Base-by-base conservation (phyloP, 768 basidiomycete species). In the Suillus ampliporus region DNA sequence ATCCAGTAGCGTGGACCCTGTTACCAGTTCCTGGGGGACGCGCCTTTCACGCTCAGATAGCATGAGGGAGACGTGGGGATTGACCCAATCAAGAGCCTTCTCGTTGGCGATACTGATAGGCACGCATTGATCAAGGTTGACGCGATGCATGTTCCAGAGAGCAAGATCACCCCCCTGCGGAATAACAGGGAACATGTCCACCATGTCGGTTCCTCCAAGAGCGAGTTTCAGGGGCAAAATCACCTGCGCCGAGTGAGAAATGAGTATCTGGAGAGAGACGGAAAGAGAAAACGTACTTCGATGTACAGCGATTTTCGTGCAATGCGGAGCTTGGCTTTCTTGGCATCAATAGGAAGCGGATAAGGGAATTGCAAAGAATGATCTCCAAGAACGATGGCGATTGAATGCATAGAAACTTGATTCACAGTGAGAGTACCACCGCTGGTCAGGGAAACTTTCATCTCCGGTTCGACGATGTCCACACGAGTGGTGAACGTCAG, bases 291-390 rank as follows among this genome's bases (percentile, higher is more conserved):
- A 64, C 71, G 3, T 23, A 76, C 77, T 69, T 76, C 79, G 7
- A 87, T 72, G 61, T 84, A 88, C 21, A 70, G 77, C 2, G 86
- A 88, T 64, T 83, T 86, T 41, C 86, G 78, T 10, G 87, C 86
- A 38, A 87, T 65, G 5, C 84, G 78, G 11, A 81, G 67, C 65
- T 76, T 84, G 3, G 69, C 58, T 14, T 74, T 72, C 21, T 65
- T 62, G 5, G 76, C 74, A 41, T 79, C 67, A 13, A 87, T 71
- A 8, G 83, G 83, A 50, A 83, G 79, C 0, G 85, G 84, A 46
- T 78, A 85, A 1, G 51, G 7, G 8, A 85, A 61, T 37, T 60
- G 54, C 56, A 78, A 68, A 4, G 60, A 38, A 54, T 73, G 68
- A 2, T 62, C 60, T 28, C 54, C 67, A 4, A 74, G 57, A 28